These are phyloP conservation scores for Scutellaria galericulata DNA, from an alignment of 257 asterid genomes.

Conservation along the genomic window DNA sequence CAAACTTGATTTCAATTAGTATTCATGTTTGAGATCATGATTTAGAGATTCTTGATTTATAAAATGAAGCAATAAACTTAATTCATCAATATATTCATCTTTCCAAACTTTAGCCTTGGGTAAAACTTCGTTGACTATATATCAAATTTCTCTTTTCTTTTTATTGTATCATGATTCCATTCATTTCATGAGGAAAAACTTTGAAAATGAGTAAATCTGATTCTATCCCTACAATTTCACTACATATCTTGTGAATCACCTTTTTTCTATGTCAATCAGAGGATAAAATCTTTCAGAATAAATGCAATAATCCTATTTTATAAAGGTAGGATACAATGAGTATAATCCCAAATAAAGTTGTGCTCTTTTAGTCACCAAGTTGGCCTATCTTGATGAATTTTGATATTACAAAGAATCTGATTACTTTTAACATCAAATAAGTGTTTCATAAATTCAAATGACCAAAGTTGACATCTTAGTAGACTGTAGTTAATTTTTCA, in stretches of 20 bases:
- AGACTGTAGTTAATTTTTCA: too few relatives aligned
- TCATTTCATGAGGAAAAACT: not conserved
- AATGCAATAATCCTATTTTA: conserved; percentile 23
- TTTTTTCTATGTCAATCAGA: not conserved
- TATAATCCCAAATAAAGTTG: conserved; percentile 32
- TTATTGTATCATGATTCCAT: too few relatives aligned
- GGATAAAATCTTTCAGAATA: conserved; percentile 24
- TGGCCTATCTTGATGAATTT: conserved; percentile 1
- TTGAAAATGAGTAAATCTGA: conserved; percentile 33
- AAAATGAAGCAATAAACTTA: not conserved
- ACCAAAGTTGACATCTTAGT: too few relatives aligned
- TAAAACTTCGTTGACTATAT: not conserved
- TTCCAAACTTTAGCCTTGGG: conserved; percentile 21
- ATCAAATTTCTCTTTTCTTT: too few relatives aligned
- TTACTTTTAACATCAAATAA: conserved; percentile 21
- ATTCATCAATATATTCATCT: not conserved
- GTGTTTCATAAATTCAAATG: too few relatives aligned
- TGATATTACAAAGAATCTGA: conserved; percentile 36
- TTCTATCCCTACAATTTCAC: conserved; percentile 14
- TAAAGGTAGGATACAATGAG: conserved; percentile 23
- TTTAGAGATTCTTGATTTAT: too few relatives aligned
- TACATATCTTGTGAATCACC: conserved; percentile 28
- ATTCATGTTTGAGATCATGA: too few relatives aligned
- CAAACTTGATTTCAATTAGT: too few relatives aligned
- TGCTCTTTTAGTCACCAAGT: not conserved